Percentiles rank a stretch among this genome's conserved stretches.
phyloP scores from a whole-genome alignment of 2,329 filamentous ascomycete species.

The Claviceps quebecensis region DNA sequence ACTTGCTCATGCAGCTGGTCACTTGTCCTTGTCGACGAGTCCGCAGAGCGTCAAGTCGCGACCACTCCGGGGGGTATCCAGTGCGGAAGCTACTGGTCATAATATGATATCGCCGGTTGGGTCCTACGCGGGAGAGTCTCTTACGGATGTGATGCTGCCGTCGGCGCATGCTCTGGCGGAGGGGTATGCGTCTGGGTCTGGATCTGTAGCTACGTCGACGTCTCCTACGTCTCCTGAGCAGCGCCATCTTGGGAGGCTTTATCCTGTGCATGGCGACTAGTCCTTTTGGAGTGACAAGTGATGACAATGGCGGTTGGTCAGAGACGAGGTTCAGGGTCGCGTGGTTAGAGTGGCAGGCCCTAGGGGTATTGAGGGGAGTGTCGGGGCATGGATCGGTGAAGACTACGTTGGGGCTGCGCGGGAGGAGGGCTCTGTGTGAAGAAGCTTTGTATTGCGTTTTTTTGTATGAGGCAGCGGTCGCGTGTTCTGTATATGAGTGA shows the following conservation, averaged over 20 bases:
- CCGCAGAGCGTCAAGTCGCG: conserved; percentile 23
- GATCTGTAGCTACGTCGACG: conserved; percentile 14
- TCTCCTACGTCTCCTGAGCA: conserved; percentile 25
- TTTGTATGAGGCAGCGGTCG: not conserved
- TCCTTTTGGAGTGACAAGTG: not conserved
- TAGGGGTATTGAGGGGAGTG: conserved; percentile 2
- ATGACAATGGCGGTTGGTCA: conserved; percentile 28
- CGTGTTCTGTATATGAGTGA: not conserved
- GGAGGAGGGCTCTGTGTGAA: conserved; percentile 25
- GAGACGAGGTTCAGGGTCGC: conserved; percentile 33
- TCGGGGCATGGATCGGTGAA: conserved; percentile 17
- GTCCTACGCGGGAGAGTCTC: conserved; percentile 12
- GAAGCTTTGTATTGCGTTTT: not conserved
- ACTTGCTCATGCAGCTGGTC: conserved; percentile 17
- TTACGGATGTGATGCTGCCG: not conserved
- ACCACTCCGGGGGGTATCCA: conserved; percentile 29
- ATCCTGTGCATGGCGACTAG: not conserved
- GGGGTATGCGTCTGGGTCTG: conserved; percentile 9
- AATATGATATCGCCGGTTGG: conserved; percentile 29
- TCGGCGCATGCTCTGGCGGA: not conserved
- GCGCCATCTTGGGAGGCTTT: conserved; percentile 28
- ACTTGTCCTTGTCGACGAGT: conserved; percentile 23
- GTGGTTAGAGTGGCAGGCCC: conserved; percentile 27
- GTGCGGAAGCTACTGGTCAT: conserved; percentile 28
- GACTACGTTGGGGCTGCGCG: conserved; percentile 24